Conservation (phyloP, 2,329 filamentous ascomycete species). For the Cordyceps cateniannulata region DNA sequence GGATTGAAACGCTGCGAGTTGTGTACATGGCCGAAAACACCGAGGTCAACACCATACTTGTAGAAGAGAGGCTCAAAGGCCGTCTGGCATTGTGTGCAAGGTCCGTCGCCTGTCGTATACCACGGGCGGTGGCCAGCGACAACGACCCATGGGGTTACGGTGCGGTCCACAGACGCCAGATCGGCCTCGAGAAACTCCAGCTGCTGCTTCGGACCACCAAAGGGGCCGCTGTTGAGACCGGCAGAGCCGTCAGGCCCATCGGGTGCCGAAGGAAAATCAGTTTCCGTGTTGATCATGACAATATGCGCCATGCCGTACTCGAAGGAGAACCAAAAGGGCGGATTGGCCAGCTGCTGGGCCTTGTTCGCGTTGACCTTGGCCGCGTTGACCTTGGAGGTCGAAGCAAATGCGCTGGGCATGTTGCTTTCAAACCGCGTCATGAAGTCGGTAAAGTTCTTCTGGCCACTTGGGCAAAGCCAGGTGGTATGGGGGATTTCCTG, state of each 20-base stretch:
- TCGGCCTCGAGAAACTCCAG: constrained; percentile 48
- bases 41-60: constrained; percentile 51
- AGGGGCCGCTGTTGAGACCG: constrained; percentile 40
- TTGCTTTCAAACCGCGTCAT: constrained; percentile 40
- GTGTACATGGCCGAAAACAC: constrained; percentile 51
- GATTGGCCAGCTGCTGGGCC: constrained; percentile 30
- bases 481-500: constrained; percentile 26
- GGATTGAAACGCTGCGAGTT: constrained; percentile 49
- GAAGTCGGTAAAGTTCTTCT: constrained; percentile 56
- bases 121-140: constrained; percentile 36
- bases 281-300: constrained; percentile 29
- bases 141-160: constrained; percentile 41
- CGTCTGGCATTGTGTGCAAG: constrained; percentile 41
- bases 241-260: constrained; percentile 19
- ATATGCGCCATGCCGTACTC: constrained; percentile 25
- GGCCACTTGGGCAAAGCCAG: constrained; percentile 40
- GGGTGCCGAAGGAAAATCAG: constrained; percentile 24
- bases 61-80: constrained; percentile 50
- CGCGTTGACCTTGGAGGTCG: constrained; percentile 35
- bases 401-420: constrained; percentile 45
- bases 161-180: constrained; percentile 48
- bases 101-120: constrained; percentile 35
- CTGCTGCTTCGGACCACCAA: constrained; percentile 43
- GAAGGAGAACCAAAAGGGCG: constrained; percentile 24
- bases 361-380: constrained; percentile 39